A percentile compares a stretch with the other conserved stretches of the same genome.
Conservation (phyloP, 164 flowering plant genomes). For the Berberis vulgaris region DNA sequence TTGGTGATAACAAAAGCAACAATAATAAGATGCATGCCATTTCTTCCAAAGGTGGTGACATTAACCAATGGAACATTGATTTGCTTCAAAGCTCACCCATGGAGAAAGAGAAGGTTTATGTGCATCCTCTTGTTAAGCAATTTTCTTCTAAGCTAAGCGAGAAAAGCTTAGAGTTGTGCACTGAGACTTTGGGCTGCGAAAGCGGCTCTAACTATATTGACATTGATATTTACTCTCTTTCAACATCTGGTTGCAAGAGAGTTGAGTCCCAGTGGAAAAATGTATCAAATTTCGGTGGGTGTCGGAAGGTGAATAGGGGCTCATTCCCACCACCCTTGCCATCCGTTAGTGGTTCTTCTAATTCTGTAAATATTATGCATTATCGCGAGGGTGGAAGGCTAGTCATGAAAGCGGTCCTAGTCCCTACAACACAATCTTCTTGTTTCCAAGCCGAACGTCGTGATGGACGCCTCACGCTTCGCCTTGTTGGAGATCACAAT, state of each 20-base stretch:
- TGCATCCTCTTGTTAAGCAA: slow-evolving; percentile 44
- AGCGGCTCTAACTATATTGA: slow-evolving; percentile 33
- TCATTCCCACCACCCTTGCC: slow-evolving; percentile 77
- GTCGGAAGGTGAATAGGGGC: slow-evolving; percentile 16
- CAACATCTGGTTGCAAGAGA: slow-evolving; percentile 9
- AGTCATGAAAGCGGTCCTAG: slow-evolving; percentile 38
- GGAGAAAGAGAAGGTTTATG: slow-evolving; percentile 26
- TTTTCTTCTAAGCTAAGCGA: slow-evolving; percentile 31
- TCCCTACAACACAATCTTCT: slow-evolving; percentile 22
- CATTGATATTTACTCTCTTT: slow-evolving; percentile 15
- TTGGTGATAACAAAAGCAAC: neutral
- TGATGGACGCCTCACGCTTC: slow-evolving; percentile 57
- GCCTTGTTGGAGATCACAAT: slow-evolving; percentile 12
- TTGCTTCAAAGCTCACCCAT: no score
- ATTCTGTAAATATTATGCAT: slow-evolving; percentile 31
- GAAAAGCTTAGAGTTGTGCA: slow-evolving; percentile 65
- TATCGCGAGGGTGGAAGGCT: slow-evolving; percentile 60
- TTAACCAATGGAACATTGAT: neutral
- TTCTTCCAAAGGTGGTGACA: no score
- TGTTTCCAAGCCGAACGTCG: slow-evolving; percentile 50
- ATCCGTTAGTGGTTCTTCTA: slow-evolving; percentile 36
- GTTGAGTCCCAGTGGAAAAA: slow-evolving; percentile 11
- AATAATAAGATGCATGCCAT: no score
- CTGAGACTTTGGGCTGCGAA: slow-evolving; percentile 66
- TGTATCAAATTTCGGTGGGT: neutral